A percentile compares a stretch with the other conserved stretches of the same genome.
These are phyloP conservation scores for Fragilariopsis cylindrus DNA, from an alignment of 108 stramenopile genomes.

Conservation along the genomic window DNA sequence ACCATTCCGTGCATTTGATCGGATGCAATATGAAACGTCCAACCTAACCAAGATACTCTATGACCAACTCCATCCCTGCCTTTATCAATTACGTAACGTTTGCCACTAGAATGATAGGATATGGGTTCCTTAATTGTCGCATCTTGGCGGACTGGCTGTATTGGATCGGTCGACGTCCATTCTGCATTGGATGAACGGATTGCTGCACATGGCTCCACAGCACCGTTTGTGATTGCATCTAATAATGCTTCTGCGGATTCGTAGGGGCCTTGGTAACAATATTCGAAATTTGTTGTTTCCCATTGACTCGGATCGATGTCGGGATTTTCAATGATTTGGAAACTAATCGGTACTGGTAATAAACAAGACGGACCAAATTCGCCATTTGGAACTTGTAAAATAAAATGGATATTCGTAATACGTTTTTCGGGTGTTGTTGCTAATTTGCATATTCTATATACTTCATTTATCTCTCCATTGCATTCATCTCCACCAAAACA, in stretches of 20 bases:
- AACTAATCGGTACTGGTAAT: slow-evolving; percentile 16
- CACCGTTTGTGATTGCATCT: neutral
- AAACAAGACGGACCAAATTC: slow-evolving; percentile 10
- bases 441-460: slow-evolving; percentile 4
- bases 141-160: slow-evolving; percentile 6
- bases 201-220: neutral
- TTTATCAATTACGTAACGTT: slow-evolving; percentile 8
- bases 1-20: slow-evolving; percentile 24
- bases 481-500: slow-evolving; percentile 10
- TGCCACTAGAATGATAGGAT: slow-evolving; percentile 16
- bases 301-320: slow-evolving; percentile 7
- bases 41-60: slow-evolving; percentile 18
- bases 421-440: neutral
- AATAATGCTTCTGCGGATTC: neutral
- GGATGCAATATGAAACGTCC: slow-evolving; percentile 17
- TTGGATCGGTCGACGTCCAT: slow-evolving; percentile 5
- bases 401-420: slow-evolving; percentile 2
- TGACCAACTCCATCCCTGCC: neutral
- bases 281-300: slow-evolving; percentile 10
- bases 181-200: neutral
- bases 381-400: neutral
- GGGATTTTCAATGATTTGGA: slow-evolving; percentile 14
- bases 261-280: slow-evolving; percentile 18
- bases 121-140: slow-evolving; percentile 16
- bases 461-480: slow-evolving; percentile 4